phyloP scores from a whole-genome alignment of 139 green algal species.

The Chlamydomonas asymmetrica region DNA sequence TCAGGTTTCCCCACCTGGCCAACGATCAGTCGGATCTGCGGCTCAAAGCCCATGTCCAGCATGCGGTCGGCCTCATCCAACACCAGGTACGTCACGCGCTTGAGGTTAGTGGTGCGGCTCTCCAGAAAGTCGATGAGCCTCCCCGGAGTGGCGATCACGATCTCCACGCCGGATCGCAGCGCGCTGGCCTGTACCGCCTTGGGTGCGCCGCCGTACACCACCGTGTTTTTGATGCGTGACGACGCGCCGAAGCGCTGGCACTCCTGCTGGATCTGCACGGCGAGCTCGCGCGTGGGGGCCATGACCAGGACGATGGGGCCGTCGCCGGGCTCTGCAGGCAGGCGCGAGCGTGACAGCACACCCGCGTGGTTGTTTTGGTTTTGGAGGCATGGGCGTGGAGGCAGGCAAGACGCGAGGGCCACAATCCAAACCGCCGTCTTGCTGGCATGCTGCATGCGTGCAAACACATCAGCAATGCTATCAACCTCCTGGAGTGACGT shows the following conservation, averaged over 20 bases:
- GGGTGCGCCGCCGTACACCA: slow-evolving; percentile 85
- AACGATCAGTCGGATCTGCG: slow-evolving; percentile 59
- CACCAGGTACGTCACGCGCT: slow-evolving; percentile 86
- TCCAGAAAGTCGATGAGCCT: slow-evolving; percentile 89
- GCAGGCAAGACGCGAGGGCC: no score
- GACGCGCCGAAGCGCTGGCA: slow-evolving; percentile 87
- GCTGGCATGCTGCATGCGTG: no score
- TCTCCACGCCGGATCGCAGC: slow-evolving; percentile 76
- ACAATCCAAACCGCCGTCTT: no score
- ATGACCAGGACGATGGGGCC: slow-evolving; percentile 92
- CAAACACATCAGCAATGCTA: no score
- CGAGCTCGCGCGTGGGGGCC: slow-evolving; percentile 92
- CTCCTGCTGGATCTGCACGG: slow-evolving; percentile 91
- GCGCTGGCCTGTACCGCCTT: slow-evolving; percentile 63
- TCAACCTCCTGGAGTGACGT: no score
- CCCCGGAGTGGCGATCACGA: slow-evolving; percentile 91
- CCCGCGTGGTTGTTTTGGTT: neutral
- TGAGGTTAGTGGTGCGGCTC: slow-evolving; percentile 66
- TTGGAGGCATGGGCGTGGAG: neutral
- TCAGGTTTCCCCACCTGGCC: slow-evolving; percentile 33
- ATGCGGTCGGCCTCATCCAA: slow-evolving; percentile 96
- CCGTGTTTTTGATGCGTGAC: slow-evolving; percentile 80
- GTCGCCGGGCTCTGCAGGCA: slow-evolving; percentile 78
- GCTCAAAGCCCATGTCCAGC: slow-evolving; percentile 96
- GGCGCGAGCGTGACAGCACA: neutral